Base-by-base conservation (phyloP, 2,329 filamentous ascomycete species). In the Pseudocercospora ulei region DNA sequence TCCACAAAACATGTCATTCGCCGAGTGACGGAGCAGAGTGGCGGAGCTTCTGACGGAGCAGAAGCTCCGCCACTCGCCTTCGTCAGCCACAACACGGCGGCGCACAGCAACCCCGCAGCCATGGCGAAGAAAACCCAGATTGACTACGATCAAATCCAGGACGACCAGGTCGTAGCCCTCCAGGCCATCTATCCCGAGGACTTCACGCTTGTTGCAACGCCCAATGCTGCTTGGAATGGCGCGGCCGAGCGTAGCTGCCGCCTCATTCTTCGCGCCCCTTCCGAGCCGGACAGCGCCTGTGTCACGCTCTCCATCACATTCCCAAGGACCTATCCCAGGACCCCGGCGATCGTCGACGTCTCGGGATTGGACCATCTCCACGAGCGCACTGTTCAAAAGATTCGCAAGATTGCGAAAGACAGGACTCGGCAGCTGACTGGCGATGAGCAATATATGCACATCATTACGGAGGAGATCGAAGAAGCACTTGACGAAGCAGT, bases 151-250 rank as follows among this genome's bases (percentile, higher is more conserved):
- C 81, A 92, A 63, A 76, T 82, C 20, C 90, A 96, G 64, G 71
- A 81, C 55, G 82, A 94, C 58, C 90, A 96, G 65, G 71, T 93
- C 41, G 75, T 90, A 58, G 88, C 78, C 28, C 70, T 96, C 43
- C 73, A 81, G 54, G 82, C 88, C 26, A 92, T 96, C 34, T 96
- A 90, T 57, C 80, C 79, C 50, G 84, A 93, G 43, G 87, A 95
- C 57, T 95, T 85, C 56, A 71, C 80, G 52, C 76, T 80, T 58
- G 74, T 85, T 53, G 75, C 80, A 55, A 33, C 44, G 25, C 73
- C 74, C 35, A 73, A 73, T 43, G 72, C 75, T 51, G 87, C 86
- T 25, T 96, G 88, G 88, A 86, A 92, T 70, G 82, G 84, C 74
- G 77, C 80, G 3, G 82, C 71, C 23, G 70, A 93, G 56, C 80